Evolutionary conservation across 495 filamentous ascomycete genomes (phyloP).

Genomic region (Daldinia decipiens): DNA sequence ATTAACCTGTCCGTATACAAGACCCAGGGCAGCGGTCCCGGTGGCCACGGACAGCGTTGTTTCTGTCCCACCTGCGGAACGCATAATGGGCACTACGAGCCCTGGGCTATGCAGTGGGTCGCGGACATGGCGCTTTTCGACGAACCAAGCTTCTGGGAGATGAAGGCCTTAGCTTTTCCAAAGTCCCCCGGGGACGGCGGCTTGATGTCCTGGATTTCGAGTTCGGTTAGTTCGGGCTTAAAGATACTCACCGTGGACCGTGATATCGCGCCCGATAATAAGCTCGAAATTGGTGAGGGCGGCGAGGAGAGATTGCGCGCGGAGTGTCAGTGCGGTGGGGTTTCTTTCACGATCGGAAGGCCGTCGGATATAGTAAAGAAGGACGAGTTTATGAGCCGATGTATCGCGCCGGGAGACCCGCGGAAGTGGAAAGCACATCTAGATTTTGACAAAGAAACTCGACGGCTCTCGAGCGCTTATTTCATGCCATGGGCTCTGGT

Average conservation of each 20-base stretch:
- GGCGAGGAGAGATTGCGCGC: constrained; percentile 49
- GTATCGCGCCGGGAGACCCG: constrained; percentile 26
- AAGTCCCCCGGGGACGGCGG: constrained; percentile 45
- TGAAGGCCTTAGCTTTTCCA: constrained; percentile 55
- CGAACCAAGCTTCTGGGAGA: constrained; percentile 49
- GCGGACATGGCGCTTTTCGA: constrained; percentile 48
- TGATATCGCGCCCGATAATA: constrained; percentile 27
- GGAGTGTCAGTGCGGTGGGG: constrained; percentile 57
- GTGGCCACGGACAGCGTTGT: constrained; percentile 61
- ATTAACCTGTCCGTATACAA: constrained; percentile 61
- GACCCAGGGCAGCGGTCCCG: constrained; percentile 47
- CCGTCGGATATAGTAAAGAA: constrained; percentile 37
- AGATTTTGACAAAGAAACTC: constrained; percentile 69
- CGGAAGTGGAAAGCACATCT: constrained; percentile 67
- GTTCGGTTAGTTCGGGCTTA: constrained; percentile 47
- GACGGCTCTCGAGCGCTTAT: constrained; percentile 67
- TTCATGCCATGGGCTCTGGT: constrained; percentile 71
- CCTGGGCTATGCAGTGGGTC: constrained; percentile 45
- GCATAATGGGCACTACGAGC: constrained; percentile 61
- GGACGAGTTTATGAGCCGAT: constrained; percentile 21
- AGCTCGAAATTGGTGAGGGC: constrained; percentile 28
- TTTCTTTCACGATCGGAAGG: constrained; percentile 55
- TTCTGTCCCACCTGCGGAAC: constrained; percentile 76
- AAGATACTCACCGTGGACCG: constrained; percentile 28
- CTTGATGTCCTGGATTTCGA: constrained; percentile 55